Conservation (phyloP, 805 yeast genomes). For the Starmerella tilneyi region DNA sequence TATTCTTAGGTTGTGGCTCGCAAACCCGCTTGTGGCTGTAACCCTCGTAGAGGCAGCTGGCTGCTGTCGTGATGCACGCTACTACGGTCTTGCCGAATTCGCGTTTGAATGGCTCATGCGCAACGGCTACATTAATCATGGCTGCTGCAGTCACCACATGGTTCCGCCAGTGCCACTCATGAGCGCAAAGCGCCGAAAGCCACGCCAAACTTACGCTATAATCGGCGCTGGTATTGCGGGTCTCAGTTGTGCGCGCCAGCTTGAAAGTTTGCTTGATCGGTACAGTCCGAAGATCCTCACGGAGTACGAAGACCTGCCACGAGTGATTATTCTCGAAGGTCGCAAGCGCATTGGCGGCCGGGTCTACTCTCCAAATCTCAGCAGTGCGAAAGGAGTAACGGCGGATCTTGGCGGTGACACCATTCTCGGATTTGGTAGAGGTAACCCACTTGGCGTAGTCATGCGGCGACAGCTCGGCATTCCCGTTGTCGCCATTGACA, state of each 20-base stretch:
- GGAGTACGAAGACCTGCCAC: slow-evolving; percentile 35
- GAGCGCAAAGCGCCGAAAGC: slow-evolving; percentile 25
- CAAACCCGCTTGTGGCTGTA: slow-evolving; percentile 36
- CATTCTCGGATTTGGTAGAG: slow-evolving; percentile 35
- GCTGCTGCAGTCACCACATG: slow-evolving; percentile 27
- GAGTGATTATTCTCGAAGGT: slow-evolving; percentile 34
- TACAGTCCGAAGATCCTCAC: slow-evolving; percentile 27
- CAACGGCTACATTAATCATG: slow-evolving; percentile 37
- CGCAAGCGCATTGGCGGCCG: slow-evolving; percentile 37
- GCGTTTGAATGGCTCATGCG: slow-evolving; percentile 37
- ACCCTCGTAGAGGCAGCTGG: slow-evolving; percentile 37
- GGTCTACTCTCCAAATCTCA: slow-evolving; percentile 30
- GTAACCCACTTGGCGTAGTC: slow-evolving; percentile 36
- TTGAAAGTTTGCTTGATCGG: slow-evolving; percentile 49
- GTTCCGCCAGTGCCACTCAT: slow-evolving; percentile 18
- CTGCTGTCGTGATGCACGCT: slow-evolving; percentile 34
- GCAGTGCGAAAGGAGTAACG: slow-evolving; percentile 17
- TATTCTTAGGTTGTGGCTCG: slow-evolving; percentile 35
- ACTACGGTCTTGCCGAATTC: slow-evolving; percentile 35
- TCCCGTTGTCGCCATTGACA: slow-evolving; percentile 32
- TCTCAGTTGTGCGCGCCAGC: slow-evolving; percentile 89
- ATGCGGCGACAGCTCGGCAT: slow-evolving; percentile 35
- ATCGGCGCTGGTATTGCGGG: slow-evolving; percentile 98
- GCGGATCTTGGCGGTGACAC: slow-evolving; percentile 37
- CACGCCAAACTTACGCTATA: slow-evolving; percentile 46